Percentiles rank a stretch among this genome's conserved stretches.
Conservation (phyloP, 1,139 yeast genomes). For the Nakaseomyces bracarensis region DNA sequence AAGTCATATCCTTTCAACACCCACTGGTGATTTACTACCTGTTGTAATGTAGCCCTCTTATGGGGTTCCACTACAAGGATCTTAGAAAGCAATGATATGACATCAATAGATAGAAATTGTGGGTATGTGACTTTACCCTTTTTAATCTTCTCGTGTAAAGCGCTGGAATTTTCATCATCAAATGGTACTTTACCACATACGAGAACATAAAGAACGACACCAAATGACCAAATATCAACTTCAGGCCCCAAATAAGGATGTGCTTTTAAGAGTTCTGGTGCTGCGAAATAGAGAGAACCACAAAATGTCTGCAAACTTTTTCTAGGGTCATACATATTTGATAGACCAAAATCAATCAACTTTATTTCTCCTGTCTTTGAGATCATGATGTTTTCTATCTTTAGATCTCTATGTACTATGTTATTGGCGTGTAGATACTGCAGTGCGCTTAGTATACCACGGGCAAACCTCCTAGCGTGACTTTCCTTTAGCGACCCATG, state of each 20-base stretch:
- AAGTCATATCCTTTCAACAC: conserved; percentile 80
- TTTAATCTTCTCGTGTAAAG: conserved; percentile 86
- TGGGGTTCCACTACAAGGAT: conserved; percentile 87
- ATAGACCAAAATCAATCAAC: conserved; percentile 89
- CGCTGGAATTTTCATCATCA: conserved; percentile 88
- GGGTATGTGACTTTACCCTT: conserved; percentile 90
- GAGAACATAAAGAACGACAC: conserved; percentile 84
- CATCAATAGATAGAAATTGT: conserved; percentile 63
- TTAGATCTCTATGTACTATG: conserved; percentile 91
- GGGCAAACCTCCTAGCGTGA: conserved; percentile 85
- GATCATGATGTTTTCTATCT: conserved; percentile 92
- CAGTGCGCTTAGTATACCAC: conserved; percentile 91
- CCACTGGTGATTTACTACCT: conserved; percentile 88
- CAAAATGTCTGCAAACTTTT: conserved; percentile 80
- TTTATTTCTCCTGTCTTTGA: conserved; percentile 87
- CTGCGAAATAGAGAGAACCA: conserved; percentile 95
- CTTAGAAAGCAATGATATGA: conserved; percentile 65
- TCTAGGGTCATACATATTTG: conserved; percentile 70
- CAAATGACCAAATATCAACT: conserved; percentile 97
- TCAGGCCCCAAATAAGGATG: conserved; percentile 93
- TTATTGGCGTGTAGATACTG: conserved; percentile 89
- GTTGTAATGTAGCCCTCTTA: conserved; percentile 68
- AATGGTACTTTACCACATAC: conserved; percentile 98
- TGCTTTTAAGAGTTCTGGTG: conserved; percentile 88
- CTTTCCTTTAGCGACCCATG: conserved; percentile 90